phyloP scores from a whole-genome alignment of 2,329 filamentous ascomycete genomes.

The Fusarium nelsonii region DNA sequence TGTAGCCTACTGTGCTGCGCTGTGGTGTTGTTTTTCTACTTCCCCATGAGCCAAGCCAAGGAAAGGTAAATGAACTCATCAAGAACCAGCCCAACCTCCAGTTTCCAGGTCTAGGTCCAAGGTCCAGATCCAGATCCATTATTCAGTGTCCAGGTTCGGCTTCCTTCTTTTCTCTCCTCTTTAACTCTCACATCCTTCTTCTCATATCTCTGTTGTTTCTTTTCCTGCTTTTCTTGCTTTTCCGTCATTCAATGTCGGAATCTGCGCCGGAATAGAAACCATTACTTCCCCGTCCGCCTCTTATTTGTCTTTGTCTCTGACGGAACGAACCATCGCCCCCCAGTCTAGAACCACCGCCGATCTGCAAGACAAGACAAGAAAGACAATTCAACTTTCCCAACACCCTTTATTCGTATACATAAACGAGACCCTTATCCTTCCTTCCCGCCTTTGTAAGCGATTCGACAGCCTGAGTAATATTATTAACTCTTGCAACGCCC shows the following conservation, averaged over 20 bases:
- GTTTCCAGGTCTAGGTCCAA: not conserved
- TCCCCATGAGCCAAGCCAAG: not conserved
- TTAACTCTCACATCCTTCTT: not conserved
- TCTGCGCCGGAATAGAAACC: slow-evolving; percentile 17
- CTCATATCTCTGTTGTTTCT: not conserved
- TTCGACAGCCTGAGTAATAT: slow-evolving; percentile 24
- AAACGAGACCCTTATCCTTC: slow-evolving; percentile 3
- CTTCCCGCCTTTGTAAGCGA: slow-evolving; percentile 22
- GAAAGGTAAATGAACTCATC: slow-evolving; percentile 36
- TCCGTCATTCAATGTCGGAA: slow-evolving; percentile 17
- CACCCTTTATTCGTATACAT: slow-evolving; percentile 13
- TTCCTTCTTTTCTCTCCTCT: not conserved
- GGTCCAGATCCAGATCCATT: not conserved
- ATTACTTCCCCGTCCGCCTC: slow-evolving; percentile 11
- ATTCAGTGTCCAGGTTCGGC: slow-evolving; percentile 10
- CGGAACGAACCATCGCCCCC: slow-evolving; percentile 27
- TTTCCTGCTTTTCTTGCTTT: not conserved
- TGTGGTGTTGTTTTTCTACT: not conserved
- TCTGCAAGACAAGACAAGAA: slow-evolving; percentile 30
- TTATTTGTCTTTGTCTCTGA: slow-evolving; percentile 20
- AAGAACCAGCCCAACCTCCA: slow-evolving; percentile 31
- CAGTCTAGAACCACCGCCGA: slow-evolving; percentile 24
- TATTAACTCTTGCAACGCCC: not conserved
- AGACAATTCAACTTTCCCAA: slow-evolving; percentile 23
- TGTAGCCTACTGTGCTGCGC: not conserved